These are phyloP conservation scores for Wallacemonas sp. DNA, from an alignment of 208 protist genomes.

Conservation along the genomic window DNA sequence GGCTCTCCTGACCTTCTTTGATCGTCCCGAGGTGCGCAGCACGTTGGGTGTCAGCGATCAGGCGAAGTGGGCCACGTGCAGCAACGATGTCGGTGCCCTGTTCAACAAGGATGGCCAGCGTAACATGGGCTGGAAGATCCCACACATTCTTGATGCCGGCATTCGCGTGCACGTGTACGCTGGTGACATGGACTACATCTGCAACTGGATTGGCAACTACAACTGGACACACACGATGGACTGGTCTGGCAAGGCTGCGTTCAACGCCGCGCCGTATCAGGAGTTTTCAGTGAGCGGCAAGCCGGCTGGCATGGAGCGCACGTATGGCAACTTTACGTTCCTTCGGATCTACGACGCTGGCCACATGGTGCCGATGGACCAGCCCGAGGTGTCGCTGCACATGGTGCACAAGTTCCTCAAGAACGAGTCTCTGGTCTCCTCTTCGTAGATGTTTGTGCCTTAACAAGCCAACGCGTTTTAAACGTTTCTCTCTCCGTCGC, in stretches of 20 bases:
- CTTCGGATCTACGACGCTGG: conserved; percentile 79
- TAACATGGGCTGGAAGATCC: conserved; percentile 64
- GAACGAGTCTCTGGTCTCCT: not conserved
- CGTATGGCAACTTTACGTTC: conserved; percentile 63
- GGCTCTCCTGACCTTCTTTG: not conserved
- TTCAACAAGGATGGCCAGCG: conserved; percentile 69
- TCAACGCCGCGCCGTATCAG: conserved; percentile 37
- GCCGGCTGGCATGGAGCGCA: conserved; percentile 29
- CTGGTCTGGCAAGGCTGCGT: conserved; percentile 70
- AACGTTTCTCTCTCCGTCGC: too few relatives aligned
- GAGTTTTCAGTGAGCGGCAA: conserved; percentile 26
- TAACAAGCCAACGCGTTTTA: not conserved
- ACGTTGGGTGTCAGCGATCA: not conserved
- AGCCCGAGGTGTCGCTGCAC: conserved; percentile 51
- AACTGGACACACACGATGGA: conserved; percentile 64
- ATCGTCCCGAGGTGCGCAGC: not conserved
- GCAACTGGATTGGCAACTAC: conserved; percentile 93
- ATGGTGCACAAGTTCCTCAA: conserved; percentile 54
- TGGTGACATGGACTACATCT: conserved; percentile 92
- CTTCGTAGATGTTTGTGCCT: not conserved
- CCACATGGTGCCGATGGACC: conserved; percentile 91
- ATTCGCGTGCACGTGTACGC: conserved; percentile 90
- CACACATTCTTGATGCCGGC: conserved; percentile 51
- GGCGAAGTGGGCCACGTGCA: conserved; percentile 62
- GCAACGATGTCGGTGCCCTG: conserved; percentile 31